Evolutionary conservation across 352 stramenopile genomes (phyloP).

Genomic region (Albugo laibachii): DNA sequence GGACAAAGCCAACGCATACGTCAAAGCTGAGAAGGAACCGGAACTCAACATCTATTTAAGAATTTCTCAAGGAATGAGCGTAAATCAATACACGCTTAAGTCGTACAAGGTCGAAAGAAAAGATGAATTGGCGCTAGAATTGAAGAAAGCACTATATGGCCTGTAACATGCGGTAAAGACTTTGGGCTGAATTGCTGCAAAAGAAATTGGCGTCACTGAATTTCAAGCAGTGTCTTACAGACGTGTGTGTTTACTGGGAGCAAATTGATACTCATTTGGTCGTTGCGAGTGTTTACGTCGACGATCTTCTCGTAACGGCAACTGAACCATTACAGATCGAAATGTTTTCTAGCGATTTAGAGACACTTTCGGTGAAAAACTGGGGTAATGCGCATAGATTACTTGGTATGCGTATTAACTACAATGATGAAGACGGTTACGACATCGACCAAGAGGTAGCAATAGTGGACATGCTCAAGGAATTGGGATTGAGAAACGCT

Average conservation of each 20-base stretch:
- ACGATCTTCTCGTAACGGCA: conserved; percentile 12
- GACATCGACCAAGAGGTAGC: no score
- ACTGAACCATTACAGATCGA: not conserved
- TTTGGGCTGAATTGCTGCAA: conserved; percentile 10
- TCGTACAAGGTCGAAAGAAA: conserved; percentile 1
- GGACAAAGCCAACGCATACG: no score
- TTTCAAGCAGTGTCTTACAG: conserved; percentile 8
- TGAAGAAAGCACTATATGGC: no score
- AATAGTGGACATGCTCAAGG: no score
- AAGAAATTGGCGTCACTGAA: conserved; percentile 3
- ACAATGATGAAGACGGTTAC: conserved; percentile 3
- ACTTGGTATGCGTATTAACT: conserved; percentile 10
- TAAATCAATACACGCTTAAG: no score
- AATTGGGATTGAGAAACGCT: no score
- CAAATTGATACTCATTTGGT: no score
- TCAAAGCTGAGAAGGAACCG: no score
- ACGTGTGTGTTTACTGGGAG: no score
- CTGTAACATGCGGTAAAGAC: conserved; percentile 10
- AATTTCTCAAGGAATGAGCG: no score
- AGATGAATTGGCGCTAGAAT: conserved; percentile 4
- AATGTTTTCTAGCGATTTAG: no score
- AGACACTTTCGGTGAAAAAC: conserved; percentile 8
- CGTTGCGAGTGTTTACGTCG: conserved; percentile 12
- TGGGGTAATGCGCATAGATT: conserved; percentile 8
- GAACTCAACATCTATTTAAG: no score